Percentiles rank a stretch among this genome's conserved stretches.
Conservation (phyloP, 345 rosid species). For the Moricandia arvensis region DNA sequence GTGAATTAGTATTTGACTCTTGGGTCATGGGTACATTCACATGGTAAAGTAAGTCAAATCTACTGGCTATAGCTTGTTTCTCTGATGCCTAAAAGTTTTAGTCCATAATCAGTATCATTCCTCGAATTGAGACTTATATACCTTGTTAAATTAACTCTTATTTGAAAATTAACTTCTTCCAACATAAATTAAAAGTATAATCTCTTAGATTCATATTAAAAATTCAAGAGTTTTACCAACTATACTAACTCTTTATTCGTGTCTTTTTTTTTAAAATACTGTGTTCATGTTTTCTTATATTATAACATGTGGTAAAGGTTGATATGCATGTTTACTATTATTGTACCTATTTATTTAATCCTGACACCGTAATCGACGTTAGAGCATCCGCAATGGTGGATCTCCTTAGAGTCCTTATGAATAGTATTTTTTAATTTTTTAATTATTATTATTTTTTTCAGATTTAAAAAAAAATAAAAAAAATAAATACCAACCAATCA, state of each 20-base stretch:
- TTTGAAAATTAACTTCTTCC: background rate
- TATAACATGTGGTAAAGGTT: background rate
- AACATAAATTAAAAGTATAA: background rate
- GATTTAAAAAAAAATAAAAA: too few species aligned
- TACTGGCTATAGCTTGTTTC: background rate
- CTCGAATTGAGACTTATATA: background rate
- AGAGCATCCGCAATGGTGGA: too few species aligned
- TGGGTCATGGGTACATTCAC: background rate
- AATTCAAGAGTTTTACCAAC: background rate
- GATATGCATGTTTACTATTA: background rate
- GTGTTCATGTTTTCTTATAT: background rate
- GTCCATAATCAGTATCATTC: background rate
- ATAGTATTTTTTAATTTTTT: too few species aligned
- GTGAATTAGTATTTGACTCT: background rate
- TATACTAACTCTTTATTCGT: background rate
- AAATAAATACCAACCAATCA: too few species aligned
- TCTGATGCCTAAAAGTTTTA: background rate
- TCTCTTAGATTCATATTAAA: background rate
- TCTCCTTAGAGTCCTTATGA: too few species aligned
- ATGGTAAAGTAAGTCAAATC: background rate
- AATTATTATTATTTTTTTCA: too few species aligned
- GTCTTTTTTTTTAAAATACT: too few species aligned
- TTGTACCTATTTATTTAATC: background rate
- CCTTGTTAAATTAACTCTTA: background rate
- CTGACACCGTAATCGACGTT: background rate